Conservation (phyloP, 352 stramenopile species). For the Blastocystis sp. region DNA sequence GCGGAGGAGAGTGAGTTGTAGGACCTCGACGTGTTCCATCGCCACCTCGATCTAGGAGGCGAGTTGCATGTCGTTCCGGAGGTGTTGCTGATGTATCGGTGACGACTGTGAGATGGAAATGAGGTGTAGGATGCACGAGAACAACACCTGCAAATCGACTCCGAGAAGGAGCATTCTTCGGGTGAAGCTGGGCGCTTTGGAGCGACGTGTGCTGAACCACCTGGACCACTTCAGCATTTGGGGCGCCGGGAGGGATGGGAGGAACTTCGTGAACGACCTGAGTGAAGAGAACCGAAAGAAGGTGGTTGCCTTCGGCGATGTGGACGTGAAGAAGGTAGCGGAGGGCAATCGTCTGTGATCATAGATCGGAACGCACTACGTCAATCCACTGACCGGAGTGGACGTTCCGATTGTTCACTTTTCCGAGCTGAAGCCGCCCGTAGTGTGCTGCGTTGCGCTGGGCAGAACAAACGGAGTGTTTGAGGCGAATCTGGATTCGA, state of each 20-base stretch:
- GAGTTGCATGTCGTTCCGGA: slow-evolving; percentile 61
- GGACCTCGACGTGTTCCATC: slow-evolving; percentile 75
- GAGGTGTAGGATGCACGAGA: slow-evolving; percentile 48
- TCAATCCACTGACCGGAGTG: slow-evolving; percentile 50
- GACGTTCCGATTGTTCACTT: slow-evolving; percentile 71
- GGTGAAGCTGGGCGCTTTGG: slow-evolving; percentile 65
- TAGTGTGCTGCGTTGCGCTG: slow-evolving; percentile 71
- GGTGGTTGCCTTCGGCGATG: slow-evolving; percentile 61
- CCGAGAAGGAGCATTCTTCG: slow-evolving; percentile 70
- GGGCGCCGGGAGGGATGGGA: slow-evolving; percentile 64
- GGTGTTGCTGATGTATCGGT: slow-evolving; percentile 72
- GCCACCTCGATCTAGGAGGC: slow-evolving; percentile 60
- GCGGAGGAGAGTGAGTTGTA: background rate
- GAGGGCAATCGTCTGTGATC: background rate
- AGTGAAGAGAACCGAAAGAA: slow-evolving; percentile 61
- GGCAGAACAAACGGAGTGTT: slow-evolving; percentile 71
- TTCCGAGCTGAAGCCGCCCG: slow-evolving; percentile 67
- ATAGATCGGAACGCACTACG: slow-evolving; percentile 69
- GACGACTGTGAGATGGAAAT: background rate
- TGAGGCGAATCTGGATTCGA: slow-evolving; percentile 72
- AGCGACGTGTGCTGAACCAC: slow-evolving; percentile 43
- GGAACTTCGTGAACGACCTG: slow-evolving; percentile 74
- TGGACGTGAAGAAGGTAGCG: slow-evolving; percentile 73
- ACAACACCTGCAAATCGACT: slow-evolving; percentile 58
- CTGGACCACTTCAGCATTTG: slow-evolving; percentile 65